Base-by-base conservation (phyloP, 2,329 filamentous ascomycete genomes). In the Hypoxylon sp. region DNA sequence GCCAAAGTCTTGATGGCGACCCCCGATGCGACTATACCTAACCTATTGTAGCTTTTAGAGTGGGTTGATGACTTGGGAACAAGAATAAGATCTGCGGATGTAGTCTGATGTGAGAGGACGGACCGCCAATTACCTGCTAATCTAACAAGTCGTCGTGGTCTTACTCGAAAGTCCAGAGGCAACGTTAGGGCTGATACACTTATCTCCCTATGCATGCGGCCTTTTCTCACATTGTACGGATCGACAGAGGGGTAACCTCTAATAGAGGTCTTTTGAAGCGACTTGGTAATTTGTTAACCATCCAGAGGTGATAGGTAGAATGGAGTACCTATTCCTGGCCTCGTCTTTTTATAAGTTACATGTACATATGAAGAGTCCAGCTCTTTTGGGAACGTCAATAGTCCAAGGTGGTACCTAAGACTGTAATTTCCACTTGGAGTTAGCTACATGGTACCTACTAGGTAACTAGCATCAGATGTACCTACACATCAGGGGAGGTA, bases 91-190 rank as follows among this genome's bases (percentile, higher is more conserved):
- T 65, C 40, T 70, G 40, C 50, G 46, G 44, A 33, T 27, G 22
- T 55, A 57, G 49, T 68, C 68, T 68, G 64, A 68, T 62, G 68
- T 68, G 56, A 70, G 64, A 64, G 30, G n/a, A 37, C 4, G 40
- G 64, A 40, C 35, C 54, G 20, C 59, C 56, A 61, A 60, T 69
- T 40, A 61, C 33, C 42, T 66, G 25, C 33, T 61, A 35, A 55
- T n/a, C 27, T 46, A 48, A 5, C 27, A 27, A 2, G 22, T 37
- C 8, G 4, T 44, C 60, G 25, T 51, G 27, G 25, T 63, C 55
- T 63, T 63, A 66, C 27, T 66, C 58, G 49, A 66, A 42, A 63
- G 48, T 2, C 10, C 27, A 51, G 17, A 56, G 13, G 27, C 14
- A 27, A 61, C 14, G 35, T 51, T 61, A 56, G 60, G 56, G 65